These are phyloP conservation scores for Carex scoparia DNA, from an alignment of 176 grass and related monocot genomes.

Conservation along the genomic window DNA sequence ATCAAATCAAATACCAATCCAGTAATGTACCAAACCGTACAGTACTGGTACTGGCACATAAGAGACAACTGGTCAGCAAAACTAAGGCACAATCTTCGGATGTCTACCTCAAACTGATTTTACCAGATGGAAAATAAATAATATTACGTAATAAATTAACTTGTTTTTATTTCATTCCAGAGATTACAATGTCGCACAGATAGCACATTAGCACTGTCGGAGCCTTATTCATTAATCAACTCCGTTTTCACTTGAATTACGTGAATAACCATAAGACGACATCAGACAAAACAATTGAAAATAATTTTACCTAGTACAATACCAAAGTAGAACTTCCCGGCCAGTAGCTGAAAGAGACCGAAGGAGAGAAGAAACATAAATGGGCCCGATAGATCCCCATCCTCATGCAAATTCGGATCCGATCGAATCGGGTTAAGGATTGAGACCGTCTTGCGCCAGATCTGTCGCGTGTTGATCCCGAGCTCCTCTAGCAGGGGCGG, in stretches of 20 bases:
- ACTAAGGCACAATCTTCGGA: not conserved
- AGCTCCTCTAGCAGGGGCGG: slow-evolving; percentile 90
- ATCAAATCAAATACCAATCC: not conserved
- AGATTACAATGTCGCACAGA: not conserved
- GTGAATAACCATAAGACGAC: not conserved
- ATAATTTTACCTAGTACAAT: slow-evolving; percentile 44
- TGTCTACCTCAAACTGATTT: not conserved
- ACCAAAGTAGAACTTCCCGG: slow-evolving; percentile 91
- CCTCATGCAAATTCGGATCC: slow-evolving; percentile 59
- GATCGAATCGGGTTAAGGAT: slow-evolving; percentile 77
- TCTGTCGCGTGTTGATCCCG: slow-evolving; percentile 96
- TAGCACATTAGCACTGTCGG: not conserved
- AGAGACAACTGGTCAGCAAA: not conserved
- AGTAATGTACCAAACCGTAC: not conserved
- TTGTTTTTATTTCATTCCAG: not conserved
- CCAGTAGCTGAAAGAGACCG: slow-evolving; percentile 90
- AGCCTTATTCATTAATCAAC: not conserved
- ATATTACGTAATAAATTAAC: not conserved
- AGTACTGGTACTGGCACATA: not conserved
- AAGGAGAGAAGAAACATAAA: slow-evolving; percentile 86
- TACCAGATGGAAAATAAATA: not conserved
- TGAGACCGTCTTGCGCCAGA: slow-evolving; percentile 89
- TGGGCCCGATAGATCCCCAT: slow-evolving; percentile 86
- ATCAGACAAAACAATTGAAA: not conserved
- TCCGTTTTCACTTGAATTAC: not conserved